A percentile compares a stretch with the other conserved stretches of the same genome.
phyloP scores from a whole-genome alignment of 192 early-diverging fungal species.

The Rhizophagus prolifer region DNA sequence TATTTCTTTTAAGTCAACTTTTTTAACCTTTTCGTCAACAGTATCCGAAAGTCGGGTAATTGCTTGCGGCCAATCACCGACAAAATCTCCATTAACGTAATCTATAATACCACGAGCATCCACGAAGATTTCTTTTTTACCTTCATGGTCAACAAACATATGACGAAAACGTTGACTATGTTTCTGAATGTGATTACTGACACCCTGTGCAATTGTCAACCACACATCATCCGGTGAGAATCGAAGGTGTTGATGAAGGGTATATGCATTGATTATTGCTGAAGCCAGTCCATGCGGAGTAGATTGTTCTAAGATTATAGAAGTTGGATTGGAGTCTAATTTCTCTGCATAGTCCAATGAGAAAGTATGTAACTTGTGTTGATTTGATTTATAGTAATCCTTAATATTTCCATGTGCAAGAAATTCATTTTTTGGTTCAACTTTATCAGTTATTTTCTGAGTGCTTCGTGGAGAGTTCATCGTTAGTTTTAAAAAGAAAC shows the following conservation, averaged over 20 bases:
- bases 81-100: not conserved
- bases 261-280: constrained; percentile 22
- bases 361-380: not conserved
- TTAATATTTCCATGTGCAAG: constrained; percentile 4
- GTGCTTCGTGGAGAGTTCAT: not conserved
- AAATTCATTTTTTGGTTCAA: not conserved
- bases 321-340: not conserved
- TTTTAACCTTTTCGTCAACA: not conserved
- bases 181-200: constrained; percentile 13
- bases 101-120: not conserved
- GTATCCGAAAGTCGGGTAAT: not conserved
- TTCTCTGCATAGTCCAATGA: not conserved
- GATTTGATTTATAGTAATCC: not conserved
- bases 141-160: constrained; percentile 22
- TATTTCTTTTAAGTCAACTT: constrained; percentile 4
- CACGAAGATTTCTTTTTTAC: not conserved
- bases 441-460: not conserved
- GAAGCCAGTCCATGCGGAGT: constrained; percentile 10
- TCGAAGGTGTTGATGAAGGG: constrained; percentile 19
- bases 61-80: constrained; percentile 16
- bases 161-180: not conserved
- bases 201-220: constrained; percentile 26
- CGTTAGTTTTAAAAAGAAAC: not conserved
- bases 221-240: constrained; percentile 28
- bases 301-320: not conserved